Evolutionary conservation across 768 basidiomycete species (phyloP).

Genomic region (Leccinum sublutescens): DNA sequence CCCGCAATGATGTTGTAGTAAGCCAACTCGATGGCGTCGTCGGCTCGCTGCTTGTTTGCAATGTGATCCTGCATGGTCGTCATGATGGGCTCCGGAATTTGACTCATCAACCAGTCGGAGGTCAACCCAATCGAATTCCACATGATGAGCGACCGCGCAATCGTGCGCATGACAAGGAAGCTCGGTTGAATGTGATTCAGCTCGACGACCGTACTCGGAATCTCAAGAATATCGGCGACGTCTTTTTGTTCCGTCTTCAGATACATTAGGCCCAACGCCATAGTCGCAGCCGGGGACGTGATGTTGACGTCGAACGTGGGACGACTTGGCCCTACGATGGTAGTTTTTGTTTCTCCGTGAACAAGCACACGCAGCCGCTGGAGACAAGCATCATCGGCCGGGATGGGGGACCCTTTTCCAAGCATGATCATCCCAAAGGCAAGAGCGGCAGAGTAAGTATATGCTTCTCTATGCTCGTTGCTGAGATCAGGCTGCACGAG

Average conservation of each 20-base stretch:
- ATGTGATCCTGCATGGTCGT: conserved; percentile 54
- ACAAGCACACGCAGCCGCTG: conserved; percentile 70
- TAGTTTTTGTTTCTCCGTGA: conserved; percentile 61
- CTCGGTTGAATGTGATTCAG: conserved; percentile 87
- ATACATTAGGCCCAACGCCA: conserved; percentile 92
- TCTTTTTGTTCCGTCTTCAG: conserved; percentile 80
- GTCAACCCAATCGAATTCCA: conserved; percentile 78
- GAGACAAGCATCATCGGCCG: conserved; percentile 72
- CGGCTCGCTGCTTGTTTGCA: conserved; percentile 44
- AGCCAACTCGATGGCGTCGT: conserved; percentile 80
- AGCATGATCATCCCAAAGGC: conserved; percentile 98
- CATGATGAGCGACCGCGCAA: conserved; percentile 78
- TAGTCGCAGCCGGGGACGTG: conserved; percentile 90
- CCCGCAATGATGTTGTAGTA: conserved; percentile 91
- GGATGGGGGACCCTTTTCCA: conserved; percentile 75
- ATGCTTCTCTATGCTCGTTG: conserved; percentile 89
- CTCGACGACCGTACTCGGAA: conserved; percentile 77
- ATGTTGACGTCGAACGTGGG: conserved; percentile 44
- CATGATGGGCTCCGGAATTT: conserved; percentile 68
- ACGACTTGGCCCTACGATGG: conserved; percentile 7
- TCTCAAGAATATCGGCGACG: conserved; percentile 78
- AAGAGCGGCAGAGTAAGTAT: conserved; percentile 83
- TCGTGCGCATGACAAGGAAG: conserved; percentile 78
- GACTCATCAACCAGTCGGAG: conserved; percentile 65
- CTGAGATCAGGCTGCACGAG: conserved; percentile 80